Evolutionary conservation across 1,284 basidiomycete genomes (phyloP), one percentile per base, ranked within the genome.

Genomic region (Retiboletus flavoniger): DNA sequence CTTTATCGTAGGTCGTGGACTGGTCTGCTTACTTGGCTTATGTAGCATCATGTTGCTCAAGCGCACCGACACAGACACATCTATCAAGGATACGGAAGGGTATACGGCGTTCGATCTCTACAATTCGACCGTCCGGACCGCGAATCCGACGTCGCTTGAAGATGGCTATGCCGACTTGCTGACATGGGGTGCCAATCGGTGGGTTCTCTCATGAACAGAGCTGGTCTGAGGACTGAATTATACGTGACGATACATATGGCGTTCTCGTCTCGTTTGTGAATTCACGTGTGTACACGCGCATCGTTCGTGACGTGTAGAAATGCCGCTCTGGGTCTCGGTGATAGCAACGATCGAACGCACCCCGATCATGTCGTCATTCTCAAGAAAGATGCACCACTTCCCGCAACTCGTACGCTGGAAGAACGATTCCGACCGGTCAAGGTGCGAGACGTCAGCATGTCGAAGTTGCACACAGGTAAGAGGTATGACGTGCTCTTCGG

Each of bases 61-160:
- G 57, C 83, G 87, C 35, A 63, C 78, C 28, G 93, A 96, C 64
- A 84, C 84, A 17, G 93, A 98, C 65, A 72, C 78, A 0, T 75
- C 81, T 1, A 63, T 93, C 53, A 95, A 93, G 70, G 97, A 99
- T 66, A 69, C 77, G 35, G 96, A 98, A 65, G 96, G 95, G 1
- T 88, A 97, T 69, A 94, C 93, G 0, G 85, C 95, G 0, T 95
- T 95, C 60, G 96, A 99, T 66, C 74, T 99, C 26, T 98, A 95
- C 75, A 98, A 98, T 66, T 87, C 89, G 4, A 96, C 93, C 0
- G 77, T 97, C 31, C 81, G 85, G 55, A 87, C 83, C 13, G 86
- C 84, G 1, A 81, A 85, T 65, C 91, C 91, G 4, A 74, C 75
- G 39, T 68, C 72, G 3, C 59, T 67, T 3, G 69, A 74, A 13